These are phyloP conservation scores for Polychaeton citri DNA, from an alignment of 2,329 filamentous ascomycete species.

Conservation along the genomic window DNA sequence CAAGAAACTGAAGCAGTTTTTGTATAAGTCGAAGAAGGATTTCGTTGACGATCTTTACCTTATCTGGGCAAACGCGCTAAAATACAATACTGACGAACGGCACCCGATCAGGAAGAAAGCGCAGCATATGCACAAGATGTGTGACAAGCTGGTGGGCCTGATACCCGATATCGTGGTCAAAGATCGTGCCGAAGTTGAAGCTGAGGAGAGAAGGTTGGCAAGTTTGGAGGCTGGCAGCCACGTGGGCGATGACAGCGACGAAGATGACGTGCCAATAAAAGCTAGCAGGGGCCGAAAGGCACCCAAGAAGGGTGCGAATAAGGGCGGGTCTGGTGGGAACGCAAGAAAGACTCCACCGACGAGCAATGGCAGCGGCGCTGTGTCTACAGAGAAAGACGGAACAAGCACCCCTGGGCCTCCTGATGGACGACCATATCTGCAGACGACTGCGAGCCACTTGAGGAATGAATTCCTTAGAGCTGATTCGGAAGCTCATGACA, in stretches of 20 bases:
- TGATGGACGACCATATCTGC: conserved; percentile 56
- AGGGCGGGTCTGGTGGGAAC: conserved; percentile 14
- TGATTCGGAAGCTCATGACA: conserved; percentile 64
- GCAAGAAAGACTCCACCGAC: conserved; percentile 49
- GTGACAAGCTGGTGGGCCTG: conserved; percentile 86
- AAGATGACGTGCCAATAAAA: conserved; percentile 69
- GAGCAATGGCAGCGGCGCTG: not conserved
- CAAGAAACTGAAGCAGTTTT: conserved; percentile 70
- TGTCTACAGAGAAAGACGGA: conserved; percentile 57
- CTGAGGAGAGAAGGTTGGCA: conserved; percentile 58
- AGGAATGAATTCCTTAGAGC: conserved; percentile 42
- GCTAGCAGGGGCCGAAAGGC: conserved; percentile 87
- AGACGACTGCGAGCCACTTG: conserved; percentile 34
- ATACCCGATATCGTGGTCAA: conserved; percentile 88
- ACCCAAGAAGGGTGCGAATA: conserved; percentile 51
- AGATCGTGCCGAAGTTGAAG: conserved; percentile 84
- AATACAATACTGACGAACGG: conserved; percentile 82
- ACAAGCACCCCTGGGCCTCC: conserved; percentile 47
- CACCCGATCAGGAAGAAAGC: conserved; percentile 87
- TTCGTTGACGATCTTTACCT: conserved; percentile 88
- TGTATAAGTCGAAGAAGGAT: conserved; percentile 62
- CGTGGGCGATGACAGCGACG: conserved; percentile 67
- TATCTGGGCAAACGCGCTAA: conserved; percentile 94
- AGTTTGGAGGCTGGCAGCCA: conserved; percentile 54
- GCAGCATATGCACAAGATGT: conserved; percentile 91